These are phyloP conservation scores for Discostella stelligeroides DNA, from an alignment of 108 stramenopile species.

Conservation along the genomic window DNA sequence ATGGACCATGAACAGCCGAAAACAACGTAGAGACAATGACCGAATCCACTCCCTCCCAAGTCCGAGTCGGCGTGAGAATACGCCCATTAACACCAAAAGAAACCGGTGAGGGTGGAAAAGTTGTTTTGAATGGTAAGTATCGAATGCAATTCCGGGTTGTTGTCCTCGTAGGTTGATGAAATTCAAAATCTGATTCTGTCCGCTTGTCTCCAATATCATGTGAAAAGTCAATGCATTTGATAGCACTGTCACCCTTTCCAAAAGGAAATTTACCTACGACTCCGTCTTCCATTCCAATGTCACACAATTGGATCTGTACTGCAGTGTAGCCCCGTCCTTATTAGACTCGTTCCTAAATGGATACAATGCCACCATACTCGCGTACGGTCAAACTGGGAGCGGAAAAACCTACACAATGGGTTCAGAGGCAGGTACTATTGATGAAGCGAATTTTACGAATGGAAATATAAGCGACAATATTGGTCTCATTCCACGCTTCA, in stretches of 20 bases:
- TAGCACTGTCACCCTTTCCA: slow-evolving; percentile 60
- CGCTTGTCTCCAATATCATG: background rate
- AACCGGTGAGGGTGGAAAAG: slow-evolving; percentile 64
- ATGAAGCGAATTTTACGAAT: slow-evolving; percentile 33
- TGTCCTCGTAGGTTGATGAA: background rate
- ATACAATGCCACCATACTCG: slow-evolving; percentile 85
- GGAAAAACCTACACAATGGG: slow-evolving; percentile 87
- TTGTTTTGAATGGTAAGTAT: slow-evolving; percentile 43
- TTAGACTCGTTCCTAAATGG: slow-evolving; percentile 85
- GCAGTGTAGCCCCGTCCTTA: slow-evolving; percentile 69
- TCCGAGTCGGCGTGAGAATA: slow-evolving; percentile 81
- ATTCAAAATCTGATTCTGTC: background rate
- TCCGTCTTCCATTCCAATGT: slow-evolving; percentile 68
- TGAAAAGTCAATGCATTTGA: slow-evolving; percentile 35
- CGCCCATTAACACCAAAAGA: slow-evolving; percentile 79
- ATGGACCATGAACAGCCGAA: too few species aligned
- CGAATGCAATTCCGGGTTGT: background rate
- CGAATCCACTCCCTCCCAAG: slow-evolving; percentile 49
- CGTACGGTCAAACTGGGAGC: slow-evolving; percentile 68
- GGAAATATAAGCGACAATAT: slow-evolving; percentile 50
- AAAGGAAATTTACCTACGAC: slow-evolving; percentile 80
- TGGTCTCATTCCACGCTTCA: slow-evolving; percentile 89
- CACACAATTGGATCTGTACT: slow-evolving; percentile 73
- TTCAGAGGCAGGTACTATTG: slow-evolving; percentile 64
- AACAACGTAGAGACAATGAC: too few species aligned